These are phyloP conservation scores for Tylopilus felleus DNA, from an alignment of 768 basidiomycete species.

Conservation along the genomic window DNA sequence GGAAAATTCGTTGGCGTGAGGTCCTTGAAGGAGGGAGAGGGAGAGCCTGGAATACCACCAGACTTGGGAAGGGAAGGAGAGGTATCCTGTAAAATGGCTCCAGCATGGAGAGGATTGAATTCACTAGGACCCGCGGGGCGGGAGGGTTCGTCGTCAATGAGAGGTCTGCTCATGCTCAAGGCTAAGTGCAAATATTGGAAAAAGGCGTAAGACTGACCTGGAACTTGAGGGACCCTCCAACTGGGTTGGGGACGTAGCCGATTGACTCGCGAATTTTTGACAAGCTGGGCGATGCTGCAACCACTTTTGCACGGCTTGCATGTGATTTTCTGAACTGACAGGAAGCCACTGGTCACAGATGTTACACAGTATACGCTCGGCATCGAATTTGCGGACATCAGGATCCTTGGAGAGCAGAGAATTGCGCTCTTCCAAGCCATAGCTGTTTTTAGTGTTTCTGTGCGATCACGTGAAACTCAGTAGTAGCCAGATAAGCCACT, in stretches of 20 bases:
- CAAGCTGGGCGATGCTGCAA: slow-evolving; percentile 57
- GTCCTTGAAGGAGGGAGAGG: slow-evolving; percentile 49
- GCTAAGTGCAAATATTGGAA: not conserved
- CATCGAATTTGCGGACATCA: slow-evolving; percentile 71
- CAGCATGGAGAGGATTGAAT: slow-evolving; percentile 18
- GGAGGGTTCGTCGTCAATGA: slow-evolving; percentile 26
- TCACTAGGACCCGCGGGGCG: slow-evolving; percentile 29
- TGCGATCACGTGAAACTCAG: slow-evolving; percentile 5
- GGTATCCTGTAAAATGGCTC: slow-evolving; percentile 17
- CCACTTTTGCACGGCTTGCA: slow-evolving; percentile 63
- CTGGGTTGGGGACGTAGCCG: slow-evolving; percentile 8
- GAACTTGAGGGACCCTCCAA: slow-evolving; percentile 24
- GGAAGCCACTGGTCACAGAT: slow-evolving; percentile 67
- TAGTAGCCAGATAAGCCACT: slow-evolving; percentile 2
- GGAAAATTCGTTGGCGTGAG: slow-evolving; percentile 56
- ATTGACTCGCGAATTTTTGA: slow-evolving; percentile 32
- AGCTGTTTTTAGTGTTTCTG: slow-evolving; percentile 46
- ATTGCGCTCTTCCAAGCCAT: slow-evolving; percentile 60
- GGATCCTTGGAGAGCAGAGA: slow-evolving; percentile 59
- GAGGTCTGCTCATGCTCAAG: slow-evolving; percentile 7
- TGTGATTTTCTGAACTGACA: slow-evolving; percentile 57
- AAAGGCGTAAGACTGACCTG: slow-evolving; percentile 15
- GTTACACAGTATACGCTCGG: slow-evolving; percentile 67
- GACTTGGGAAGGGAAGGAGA: slow-evolving; percentile 12
- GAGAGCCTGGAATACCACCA: slow-evolving; percentile 24